These are phyloP conservation scores for Wickerhamomyces chaumierensis DNA, from an alignment of 805 yeast species.

Conservation along the genomic window DNA sequence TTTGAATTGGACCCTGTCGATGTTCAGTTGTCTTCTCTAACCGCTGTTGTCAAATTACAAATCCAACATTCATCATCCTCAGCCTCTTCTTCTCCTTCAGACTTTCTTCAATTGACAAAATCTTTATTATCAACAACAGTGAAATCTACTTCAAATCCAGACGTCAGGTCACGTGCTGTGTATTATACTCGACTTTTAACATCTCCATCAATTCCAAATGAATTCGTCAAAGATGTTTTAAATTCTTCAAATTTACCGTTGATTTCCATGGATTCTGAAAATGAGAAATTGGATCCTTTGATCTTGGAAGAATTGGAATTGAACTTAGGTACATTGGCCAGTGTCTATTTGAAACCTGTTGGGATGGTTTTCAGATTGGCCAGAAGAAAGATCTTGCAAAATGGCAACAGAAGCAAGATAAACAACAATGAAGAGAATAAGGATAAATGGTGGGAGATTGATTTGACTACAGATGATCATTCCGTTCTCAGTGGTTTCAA, in stretches of 20 bases:
- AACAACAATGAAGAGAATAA: too few relatives aligned
- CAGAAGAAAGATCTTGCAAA: conserved; percentile 35
- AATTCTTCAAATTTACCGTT: too few relatives aligned
- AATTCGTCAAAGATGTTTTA: conserved; percentile 48
- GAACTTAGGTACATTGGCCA: conserved; percentile 71
- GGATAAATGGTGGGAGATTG: too few relatives aligned
- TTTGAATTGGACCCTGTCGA: conserved; percentile 58
- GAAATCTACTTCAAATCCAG: conserved; percentile 71
- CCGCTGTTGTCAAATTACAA: conserved; percentile 65
- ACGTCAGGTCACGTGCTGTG: conserved; percentile 73
- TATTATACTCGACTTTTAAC: conserved; percentile 73
- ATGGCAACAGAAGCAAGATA: background rate
- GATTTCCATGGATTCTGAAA: conserved; percentile 53
- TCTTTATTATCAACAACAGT: conserved; percentile 55
- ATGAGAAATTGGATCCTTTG: conserved; percentile 57
- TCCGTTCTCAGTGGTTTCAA: too few relatives aligned
- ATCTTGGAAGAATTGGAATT: conserved; percentile 75
- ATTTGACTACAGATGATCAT: too few relatives aligned
- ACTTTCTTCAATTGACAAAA: conserved; percentile 46
- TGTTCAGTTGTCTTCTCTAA: conserved; percentile 63
- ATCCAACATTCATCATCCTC: conserved; percentile 23
- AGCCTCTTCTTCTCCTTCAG: conserved; percentile 23
- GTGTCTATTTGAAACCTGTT: conserved; percentile 77
- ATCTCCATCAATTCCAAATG: conserved; percentile 23
- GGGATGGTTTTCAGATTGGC: conserved; percentile 66